Evolutionary conservation across 768 basidiomycete species (phyloP).

Genomic region (Candolleomyces efflorescens): DNA sequence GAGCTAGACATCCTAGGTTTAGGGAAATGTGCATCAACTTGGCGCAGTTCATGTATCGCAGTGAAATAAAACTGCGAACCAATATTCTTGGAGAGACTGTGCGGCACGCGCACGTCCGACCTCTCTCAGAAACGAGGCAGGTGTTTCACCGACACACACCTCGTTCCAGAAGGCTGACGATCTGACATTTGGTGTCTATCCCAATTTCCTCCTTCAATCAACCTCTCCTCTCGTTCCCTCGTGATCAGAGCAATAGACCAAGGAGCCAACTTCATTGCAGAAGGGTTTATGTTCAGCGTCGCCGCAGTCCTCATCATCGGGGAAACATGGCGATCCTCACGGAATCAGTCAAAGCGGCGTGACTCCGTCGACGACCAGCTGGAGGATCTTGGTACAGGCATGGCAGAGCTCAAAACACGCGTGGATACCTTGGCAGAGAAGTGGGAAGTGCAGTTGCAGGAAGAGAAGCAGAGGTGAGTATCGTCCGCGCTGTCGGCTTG

Average conservation of each 20-base stretch:
- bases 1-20: constrained; percentile 60
- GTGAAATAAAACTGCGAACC: constrained; percentile 68
- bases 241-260: constrained; percentile 71
- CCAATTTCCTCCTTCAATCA: neutral
- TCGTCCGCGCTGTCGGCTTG: neutral
- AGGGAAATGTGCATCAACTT: constrained; percentile 66
- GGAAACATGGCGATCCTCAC: constrained; percentile 71
- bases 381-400: constrained; percentile 45
- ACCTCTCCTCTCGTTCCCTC: neutral
- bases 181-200: neutral
- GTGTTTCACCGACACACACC: constrained; percentile 21
- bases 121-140: constrained; percentile 72
- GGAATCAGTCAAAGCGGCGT: constrained; percentile 65
- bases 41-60: constrained; percentile 73
- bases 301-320: constrained; percentile 71
- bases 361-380: constrained; percentile 70
- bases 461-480: constrained; percentile 43
- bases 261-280: constrained; percentile 79
- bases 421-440: constrained; percentile 35
- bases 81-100: constrained; percentile 75
- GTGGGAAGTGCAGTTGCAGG: constrained; percentile 41
- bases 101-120: constrained; percentile 51
- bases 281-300: constrained; percentile 80
- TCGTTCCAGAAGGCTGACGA: neutral
- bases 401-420: constrained; percentile 42